Evolutionary conservation across 768 basidiomycete species (phyloP).

Genomic region (Russula sp.): DNA sequence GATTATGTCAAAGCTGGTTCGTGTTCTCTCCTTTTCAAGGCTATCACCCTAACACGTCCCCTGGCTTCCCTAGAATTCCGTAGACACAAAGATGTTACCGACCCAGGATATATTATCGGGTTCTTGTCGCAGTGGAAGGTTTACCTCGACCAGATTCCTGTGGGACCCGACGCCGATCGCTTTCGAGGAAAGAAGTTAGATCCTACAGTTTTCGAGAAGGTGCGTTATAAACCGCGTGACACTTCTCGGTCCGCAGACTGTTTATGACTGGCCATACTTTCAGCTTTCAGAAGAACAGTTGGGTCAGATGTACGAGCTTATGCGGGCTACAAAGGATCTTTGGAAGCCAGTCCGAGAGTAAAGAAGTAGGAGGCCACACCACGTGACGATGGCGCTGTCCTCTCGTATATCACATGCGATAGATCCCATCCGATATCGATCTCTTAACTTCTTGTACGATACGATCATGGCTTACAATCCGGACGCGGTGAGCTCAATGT

Average conservation of each 20-base stretch:
- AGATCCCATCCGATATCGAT: background rate
- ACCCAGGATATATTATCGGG: conserved; percentile 89
- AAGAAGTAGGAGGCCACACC: background rate
- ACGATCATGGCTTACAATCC: conserved; percentile 13
- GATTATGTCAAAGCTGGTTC: conserved; percentile 45
- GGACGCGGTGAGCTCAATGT: conserved; percentile 3
- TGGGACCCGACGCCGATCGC: conserved; percentile 41
- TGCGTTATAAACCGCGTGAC: conserved; percentile 33
- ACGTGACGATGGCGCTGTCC: background rate
- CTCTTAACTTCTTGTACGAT: background rate
- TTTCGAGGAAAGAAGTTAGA: conserved; percentile 71
- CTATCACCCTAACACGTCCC: background rate
- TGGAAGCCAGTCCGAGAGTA: conserved; percentile 59
- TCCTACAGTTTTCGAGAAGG: conserved; percentile 72
- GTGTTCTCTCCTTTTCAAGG: background rate
- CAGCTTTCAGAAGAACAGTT: conserved; percentile 91
- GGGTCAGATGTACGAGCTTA: conserved; percentile 90
- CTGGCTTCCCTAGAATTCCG: conserved; percentile 68
- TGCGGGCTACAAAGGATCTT: conserved; percentile 85
- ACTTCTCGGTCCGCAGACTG: background rate
- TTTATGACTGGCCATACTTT: conserved; percentile 10
- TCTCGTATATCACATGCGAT: background rate
- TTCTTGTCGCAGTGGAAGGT: conserved; percentile 95
- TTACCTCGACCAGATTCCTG: conserved; percentile 75
- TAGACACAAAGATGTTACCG: conserved; percentile 71